These are phyloP conservation scores for Vitis rupestris DNA, from an alignment of 164 flowering plant species.

Conservation along the genomic window DNA sequence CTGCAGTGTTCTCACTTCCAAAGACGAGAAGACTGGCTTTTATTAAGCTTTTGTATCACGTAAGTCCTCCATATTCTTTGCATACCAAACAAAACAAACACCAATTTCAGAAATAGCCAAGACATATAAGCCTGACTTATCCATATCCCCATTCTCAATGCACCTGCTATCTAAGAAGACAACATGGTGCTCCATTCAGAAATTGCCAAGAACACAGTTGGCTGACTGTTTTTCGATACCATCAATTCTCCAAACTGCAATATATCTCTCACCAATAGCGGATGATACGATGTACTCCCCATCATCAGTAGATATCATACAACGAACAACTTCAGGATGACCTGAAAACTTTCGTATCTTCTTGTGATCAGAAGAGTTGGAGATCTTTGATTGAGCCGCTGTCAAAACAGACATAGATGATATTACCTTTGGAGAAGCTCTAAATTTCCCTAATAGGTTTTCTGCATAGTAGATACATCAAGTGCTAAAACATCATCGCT, in stretches of 20 bases:
- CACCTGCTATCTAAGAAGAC: conserved; percentile 61
- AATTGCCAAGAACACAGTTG: conserved; percentile 47
- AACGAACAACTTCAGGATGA: conserved; percentile 46
- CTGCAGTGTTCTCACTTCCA: too few species aligned
- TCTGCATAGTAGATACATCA: too few species aligned
- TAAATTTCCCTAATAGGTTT: too few species aligned
- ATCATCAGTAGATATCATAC: conserved; percentile 77
- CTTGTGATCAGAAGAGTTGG: conserved; percentile 57
- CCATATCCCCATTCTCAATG: conserved; percentile 19
- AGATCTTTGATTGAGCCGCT: conserved; percentile 72
- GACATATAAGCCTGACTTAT: conserved; percentile 48
- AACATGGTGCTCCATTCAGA: conserved; percentile 87
- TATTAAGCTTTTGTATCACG: conserved; percentile 27
- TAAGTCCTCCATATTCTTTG: conserved; percentile 54
- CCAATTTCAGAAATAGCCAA: conserved; percentile 86
- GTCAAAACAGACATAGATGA: conserved; percentile 10
- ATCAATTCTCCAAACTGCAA: conserved; percentile 76
- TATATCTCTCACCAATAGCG: conserved; percentile 77
- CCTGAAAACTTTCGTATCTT: conserved; percentile 63
- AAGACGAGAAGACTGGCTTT: too few species aligned
- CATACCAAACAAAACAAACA: conserved; percentile 83
- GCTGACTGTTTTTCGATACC: conserved; percentile 67
- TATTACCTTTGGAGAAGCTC: too few species aligned
- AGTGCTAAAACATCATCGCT: too few species aligned
- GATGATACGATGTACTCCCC: conserved; percentile 78